A percentile compares a stretch with the other conserved stretches of the same genome.
Evolutionary conservation across 176 grass and related monocot genomes (phyloP).

Genomic region (Luzula sylvatica): DNA sequence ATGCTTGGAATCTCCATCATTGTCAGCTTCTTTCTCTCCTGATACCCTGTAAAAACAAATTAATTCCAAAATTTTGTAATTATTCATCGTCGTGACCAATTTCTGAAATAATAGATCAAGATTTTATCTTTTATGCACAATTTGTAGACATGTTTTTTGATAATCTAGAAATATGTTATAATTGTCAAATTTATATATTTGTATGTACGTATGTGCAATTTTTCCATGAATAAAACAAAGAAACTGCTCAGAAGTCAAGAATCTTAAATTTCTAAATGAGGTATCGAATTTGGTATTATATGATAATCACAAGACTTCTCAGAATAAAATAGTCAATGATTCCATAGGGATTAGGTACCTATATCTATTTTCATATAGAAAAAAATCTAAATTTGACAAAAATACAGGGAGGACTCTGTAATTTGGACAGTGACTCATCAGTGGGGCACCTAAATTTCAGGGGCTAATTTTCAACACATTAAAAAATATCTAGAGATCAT

Average conservation of each 20-base stretch:
- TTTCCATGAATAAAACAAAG: background rate
- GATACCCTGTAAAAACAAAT: slow-evolving; percentile 41
- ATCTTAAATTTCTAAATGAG: background rate
- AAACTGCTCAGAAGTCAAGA: background rate
- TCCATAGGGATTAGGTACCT: background rate
- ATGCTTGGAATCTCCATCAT: slow-evolving; percentile 99
- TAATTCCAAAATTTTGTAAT: slow-evolving; percentile 12
- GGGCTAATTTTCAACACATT: background rate
- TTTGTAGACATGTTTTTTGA: background rate
- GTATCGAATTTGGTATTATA: background rate
- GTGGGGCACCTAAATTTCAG: background rate
- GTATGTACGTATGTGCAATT: background rate
- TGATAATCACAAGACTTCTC: background rate
- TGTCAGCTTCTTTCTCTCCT: slow-evolving; percentile 75
- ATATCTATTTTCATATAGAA: no score
- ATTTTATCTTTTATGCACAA: background rate
- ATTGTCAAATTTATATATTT: background rate
- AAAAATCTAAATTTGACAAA: background rate
- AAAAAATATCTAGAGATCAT: background rate
- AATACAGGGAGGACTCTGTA: background rate
- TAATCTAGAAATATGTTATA: background rate
- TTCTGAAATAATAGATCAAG: background rate
- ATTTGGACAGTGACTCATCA: background rate
- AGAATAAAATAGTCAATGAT: background rate
- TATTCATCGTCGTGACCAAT: background rate